Evolutionary conservation across 805 yeast genomes (phyloP), one percentile per base, ranked within the genome.

Genomic region (Myxozyma kluyveri): DNA sequence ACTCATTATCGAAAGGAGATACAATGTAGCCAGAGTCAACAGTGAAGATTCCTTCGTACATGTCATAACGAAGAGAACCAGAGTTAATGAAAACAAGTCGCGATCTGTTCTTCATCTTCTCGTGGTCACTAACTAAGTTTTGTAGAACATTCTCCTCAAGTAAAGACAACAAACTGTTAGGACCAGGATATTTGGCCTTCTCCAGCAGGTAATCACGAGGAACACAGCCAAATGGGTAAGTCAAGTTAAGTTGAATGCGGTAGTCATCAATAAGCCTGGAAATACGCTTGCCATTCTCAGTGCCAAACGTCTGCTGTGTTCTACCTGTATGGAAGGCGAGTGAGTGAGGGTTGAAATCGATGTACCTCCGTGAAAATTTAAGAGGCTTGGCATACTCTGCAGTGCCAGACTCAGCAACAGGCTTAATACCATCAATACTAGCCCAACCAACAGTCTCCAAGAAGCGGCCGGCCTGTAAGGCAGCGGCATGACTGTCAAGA

Each of bases 381-480:
- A 57, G 42, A 5, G 61, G 51, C 39, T 45, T 44, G n/a, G 40
- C 50, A 12, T 72, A 69, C 2, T 63, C 53, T n/a, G 54, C 62
- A 22, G 58, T 57, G 4, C 56, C 54, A 10, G 40, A 47, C 4
- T 47, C 27, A 33, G 44, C 21, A 3, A 43, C 47, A 6, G 62
- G 54, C 5, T 38, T 51, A 21, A 31, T 52, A 42, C 42, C 63
- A 54, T 76, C 72, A 21, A 88, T 70, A 23, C 95, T 80, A 10
- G 85, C 68, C 77, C 89, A 91, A 0, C 98, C 98, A n/a, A 86
- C 78, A 0, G 98, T 91, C 66, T 91, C 98, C 64, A 95, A 80
- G 65, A 86, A 91, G 45, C 96, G 74, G 0, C 98, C 98, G 65
- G 96, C 86, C 70, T 91, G 96, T n/a, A 91, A 68, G 0, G 84